Conservation (phyloP, 768 basidiomycete species). For the Mycena pura region DNA sequence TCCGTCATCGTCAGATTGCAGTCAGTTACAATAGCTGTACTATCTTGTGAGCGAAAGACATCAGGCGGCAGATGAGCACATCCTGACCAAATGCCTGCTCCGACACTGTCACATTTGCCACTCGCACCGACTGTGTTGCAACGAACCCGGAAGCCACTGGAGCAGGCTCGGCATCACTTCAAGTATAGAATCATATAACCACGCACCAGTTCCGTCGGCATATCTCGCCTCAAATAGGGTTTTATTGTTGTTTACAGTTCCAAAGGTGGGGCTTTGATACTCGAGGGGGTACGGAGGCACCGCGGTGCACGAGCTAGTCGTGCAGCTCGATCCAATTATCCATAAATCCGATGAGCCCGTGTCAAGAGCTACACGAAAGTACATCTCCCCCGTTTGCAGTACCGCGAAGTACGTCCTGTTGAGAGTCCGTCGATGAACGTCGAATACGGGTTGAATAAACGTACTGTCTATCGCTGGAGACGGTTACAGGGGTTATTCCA, state of each 20-base stretch:
- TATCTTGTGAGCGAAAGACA: not conserved
- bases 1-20: constrained; percentile 70
- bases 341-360: constrained; percentile 79
- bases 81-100: constrained; percentile 72
- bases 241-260: constrained; percentile 62
- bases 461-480: constrained; percentile 55
- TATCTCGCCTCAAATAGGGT: constrained; percentile 68
- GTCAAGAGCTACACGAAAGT: constrained; percentile 74
- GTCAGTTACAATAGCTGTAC: constrained; percentile 62
- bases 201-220: constrained; percentile 73
- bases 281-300: constrained; percentile 75
- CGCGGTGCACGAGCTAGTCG: constrained; percentile 55
- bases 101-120: constrained; percentile 65
- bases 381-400: constrained; percentile 65
- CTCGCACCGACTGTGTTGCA: constrained; percentile 64
- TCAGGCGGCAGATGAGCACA: not conserved
- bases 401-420: constrained; percentile 72
- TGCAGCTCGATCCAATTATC: constrained; percentile 71
- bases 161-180: not conserved
- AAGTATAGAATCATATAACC: not conserved
- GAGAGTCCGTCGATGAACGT: not conserved
- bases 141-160: constrained; percentile 74
- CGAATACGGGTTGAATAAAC: not conserved
- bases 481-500: constrained; percentile 52
- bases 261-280: constrained; percentile 72